Evolutionary conservation across 192 early-diverging fungal species (phyloP).

Genomic region (Neocallimastix lanati): DNA sequence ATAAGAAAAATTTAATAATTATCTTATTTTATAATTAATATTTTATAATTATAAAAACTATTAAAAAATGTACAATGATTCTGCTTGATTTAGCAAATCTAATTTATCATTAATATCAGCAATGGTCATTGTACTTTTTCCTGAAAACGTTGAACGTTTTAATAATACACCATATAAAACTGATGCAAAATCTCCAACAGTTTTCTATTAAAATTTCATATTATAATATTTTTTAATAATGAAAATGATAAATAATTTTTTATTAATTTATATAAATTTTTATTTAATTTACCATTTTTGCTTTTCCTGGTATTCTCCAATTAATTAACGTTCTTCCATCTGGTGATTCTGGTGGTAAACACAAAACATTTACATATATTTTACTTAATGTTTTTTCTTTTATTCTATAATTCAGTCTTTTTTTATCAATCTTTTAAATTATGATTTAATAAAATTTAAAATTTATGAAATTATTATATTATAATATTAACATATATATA

Average conservation of each 20-base stretch:
- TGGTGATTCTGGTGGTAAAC: constrained; percentile 30
- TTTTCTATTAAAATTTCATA: too few relatives aligned
- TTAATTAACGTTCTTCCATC: constrained; percentile 52
- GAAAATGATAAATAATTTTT: too few relatives aligned
- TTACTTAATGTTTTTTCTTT: constrained; percentile 49
- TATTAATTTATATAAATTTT: too few relatives aligned
- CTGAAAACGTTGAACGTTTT: constrained; percentile 23
- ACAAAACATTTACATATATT: constrained; percentile 37
- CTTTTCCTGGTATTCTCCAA: constrained; percentile 51
- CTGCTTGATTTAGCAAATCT: constrained; percentile 15
- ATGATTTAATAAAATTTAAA: too few relatives aligned
- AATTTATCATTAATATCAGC: constrained; percentile 38
- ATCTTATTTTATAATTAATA: too few relatives aligned
- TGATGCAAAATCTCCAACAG: constrained; percentile 42
- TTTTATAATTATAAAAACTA: too few relatives aligned
- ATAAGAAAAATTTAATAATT: too few relatives aligned
- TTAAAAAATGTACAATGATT: constrained; percentile 12
- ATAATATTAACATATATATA: too few relatives aligned
- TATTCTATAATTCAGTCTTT: constrained; percentile 40
- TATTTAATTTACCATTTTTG: constrained; percentile 4
- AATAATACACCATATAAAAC: constrained; percentile 23
- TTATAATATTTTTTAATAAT: too few relatives aligned
- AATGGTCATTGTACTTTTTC: constrained; percentile 25
- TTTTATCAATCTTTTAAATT: constrained; percentile 18
- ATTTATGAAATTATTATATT: too few relatives aligned